These are phyloP conservation scores for Stentor roeselii DNA, from an alignment of 73 alveolate genomes.

Conservation along the genomic window DNA sequence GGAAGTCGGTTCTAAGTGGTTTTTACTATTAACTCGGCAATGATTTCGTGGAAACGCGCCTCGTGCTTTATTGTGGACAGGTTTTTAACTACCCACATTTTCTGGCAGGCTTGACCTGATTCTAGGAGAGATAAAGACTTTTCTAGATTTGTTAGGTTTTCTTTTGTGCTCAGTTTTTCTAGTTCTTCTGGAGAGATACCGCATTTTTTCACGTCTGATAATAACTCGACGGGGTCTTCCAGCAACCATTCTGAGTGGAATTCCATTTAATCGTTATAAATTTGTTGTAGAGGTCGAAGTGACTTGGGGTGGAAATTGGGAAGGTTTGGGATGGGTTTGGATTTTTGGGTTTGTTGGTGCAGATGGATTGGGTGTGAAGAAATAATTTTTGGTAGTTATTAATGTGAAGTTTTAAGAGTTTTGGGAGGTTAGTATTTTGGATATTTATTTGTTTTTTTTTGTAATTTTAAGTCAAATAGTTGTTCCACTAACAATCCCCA, in stretches of 20 bases:
- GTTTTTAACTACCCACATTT: conserved; percentile 9
- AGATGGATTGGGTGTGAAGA: too few species aligned
- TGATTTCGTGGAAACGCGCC: neutral
- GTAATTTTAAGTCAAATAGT: too few species aligned
- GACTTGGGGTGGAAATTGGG: too few species aligned
- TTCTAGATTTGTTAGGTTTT: conserved; percentile 1
- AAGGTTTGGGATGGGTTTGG: neutral
- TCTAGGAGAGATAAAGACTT: neutral
- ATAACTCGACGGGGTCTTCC: conserved; percentile 19
- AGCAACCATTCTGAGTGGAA: conserved; percentile 12
- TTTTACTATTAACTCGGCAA: neutral
- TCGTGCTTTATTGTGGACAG: neutral
- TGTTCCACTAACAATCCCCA: too few species aligned
- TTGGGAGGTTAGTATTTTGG: too few species aligned
- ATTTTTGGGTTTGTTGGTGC: neutral
- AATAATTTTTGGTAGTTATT: too few species aligned
- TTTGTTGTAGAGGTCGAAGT: too few species aligned
- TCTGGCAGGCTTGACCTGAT: conserved; percentile 6
- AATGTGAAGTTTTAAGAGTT: too few species aligned
- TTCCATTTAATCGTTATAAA: conserved; percentile 11
- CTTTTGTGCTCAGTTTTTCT: conserved; percentile 7
- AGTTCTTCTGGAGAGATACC: neutral
- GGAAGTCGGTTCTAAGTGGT: neutral
- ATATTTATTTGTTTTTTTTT: too few species aligned
- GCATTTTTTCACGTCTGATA: neutral